phyloP scores from a whole-genome alignment of 352 stramenopile species.

The Globisporangium polare region DNA sequence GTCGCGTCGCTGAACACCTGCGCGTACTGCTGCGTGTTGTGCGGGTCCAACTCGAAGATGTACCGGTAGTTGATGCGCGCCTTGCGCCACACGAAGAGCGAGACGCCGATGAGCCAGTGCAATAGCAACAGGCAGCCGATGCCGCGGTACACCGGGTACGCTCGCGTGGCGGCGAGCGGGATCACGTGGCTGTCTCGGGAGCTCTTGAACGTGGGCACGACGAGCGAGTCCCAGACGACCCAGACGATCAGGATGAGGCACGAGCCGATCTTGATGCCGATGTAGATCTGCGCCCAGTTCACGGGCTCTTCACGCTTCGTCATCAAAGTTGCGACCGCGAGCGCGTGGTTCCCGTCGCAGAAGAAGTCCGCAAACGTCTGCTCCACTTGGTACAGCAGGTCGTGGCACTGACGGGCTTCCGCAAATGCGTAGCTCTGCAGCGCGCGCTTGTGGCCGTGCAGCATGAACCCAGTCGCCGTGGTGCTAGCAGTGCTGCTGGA shows the following conservation, averaged over 20 bases:
- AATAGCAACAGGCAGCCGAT: conserved; percentile 93
- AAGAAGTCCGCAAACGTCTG: conserved; percentile 67
- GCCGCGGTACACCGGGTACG: conserved; percentile 94
- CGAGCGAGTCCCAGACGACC: conserved; percentile 95
- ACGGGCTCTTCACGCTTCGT: conserved; percentile 71
- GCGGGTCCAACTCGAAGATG: conserved; percentile 93
- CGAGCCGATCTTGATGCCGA: conserved; percentile 80
- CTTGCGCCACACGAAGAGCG: conserved; percentile 88
- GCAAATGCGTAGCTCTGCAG: conserved; percentile 56
- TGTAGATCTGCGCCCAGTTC: conserved; percentile 79
- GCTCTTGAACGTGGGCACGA: conserved; percentile 72
- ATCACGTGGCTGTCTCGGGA: conserved; percentile 70
- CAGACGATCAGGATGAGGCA: conserved; percentile 84
- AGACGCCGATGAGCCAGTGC: conserved; percentile 94
- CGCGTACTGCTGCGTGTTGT: conserved; percentile 75
- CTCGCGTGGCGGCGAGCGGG: conserved; percentile 66
- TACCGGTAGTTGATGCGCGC: conserved; percentile 93
- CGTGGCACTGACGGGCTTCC: conserved; percentile 41
- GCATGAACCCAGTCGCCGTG: no score
- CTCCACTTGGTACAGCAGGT: conserved; percentile 59
- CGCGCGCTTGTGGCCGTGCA: no score
- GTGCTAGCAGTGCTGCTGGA: no score
- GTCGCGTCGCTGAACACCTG: conserved; percentile 95
- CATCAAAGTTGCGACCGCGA: conserved; percentile 79
- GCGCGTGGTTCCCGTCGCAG: conserved; percentile 62